Base-by-base conservation (phyloP, 1,284 basidiomycete genomes). In the Sutorius eximius region DNA sequence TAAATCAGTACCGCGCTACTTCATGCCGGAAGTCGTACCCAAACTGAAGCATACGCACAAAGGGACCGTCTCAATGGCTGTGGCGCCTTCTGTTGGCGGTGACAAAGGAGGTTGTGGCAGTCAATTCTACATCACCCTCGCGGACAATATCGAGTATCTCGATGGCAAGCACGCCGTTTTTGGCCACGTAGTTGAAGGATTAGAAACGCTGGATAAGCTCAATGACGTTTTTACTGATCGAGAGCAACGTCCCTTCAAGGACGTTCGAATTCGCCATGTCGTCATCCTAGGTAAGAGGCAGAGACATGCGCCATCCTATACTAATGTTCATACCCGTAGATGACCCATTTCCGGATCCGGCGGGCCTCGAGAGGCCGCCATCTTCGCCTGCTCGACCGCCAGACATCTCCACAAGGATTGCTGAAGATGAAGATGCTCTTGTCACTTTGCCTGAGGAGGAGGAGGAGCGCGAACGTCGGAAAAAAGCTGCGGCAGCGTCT, bases 81-180 rank as follows among this genome's bases (percentile, higher is more conserved):
- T 97, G 13, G 90, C 94, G 16, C 91, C 87, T 42, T 77, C 82
- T 1, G 70, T 88, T 8, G 86, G 83, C 37, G 83, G 81, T 2
- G 77, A 82, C n/a, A 60, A 81, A 52, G 87, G 92, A 8, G 93
- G 94, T 6, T 95, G 93, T 61, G 96, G 93, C 4, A 92, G 89
- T 64, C 96, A 98, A 69, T 99, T 98, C 78, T 98, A 98, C 75
- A 83, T 99, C 64, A 98, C 96, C 0, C 80, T 99, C 2, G 87
- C 82, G 18, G 91, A 96, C 63, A 86, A 87, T 57, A 91, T 98
- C 66, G 93, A 95, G 60, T 98, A 98, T 68, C 82, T 99, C 36
- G 96, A 99, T 65, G 93, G 93, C 52, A 95, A 94, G 69, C 96
- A 99, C 68, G 91, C 92, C 0, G 93, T 95, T 2, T 98, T 99